Percentiles rank a stretch among this genome's conserved stretches.
Evolutionary conservation across 2,329 filamentous ascomycete genomes (phyloP).

Genomic region (Aspergillus versicolor): DNA sequence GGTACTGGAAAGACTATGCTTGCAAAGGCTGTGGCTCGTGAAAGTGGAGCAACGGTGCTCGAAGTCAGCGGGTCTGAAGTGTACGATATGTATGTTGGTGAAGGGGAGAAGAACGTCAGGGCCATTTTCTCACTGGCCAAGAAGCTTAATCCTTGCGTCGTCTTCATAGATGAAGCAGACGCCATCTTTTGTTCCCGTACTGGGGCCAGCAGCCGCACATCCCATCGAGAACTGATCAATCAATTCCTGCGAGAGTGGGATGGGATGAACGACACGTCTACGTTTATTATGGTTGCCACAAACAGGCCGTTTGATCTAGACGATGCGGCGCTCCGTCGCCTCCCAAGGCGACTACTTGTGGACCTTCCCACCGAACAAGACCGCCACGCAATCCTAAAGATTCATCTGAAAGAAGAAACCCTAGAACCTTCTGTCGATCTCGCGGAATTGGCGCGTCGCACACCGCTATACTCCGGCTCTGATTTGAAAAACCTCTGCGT

Average conservation of each 20-base stretch:
- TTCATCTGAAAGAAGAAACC: slow-evolving; percentile 50
- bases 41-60: slow-evolving; percentile 67
- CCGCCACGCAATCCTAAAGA: slow-evolving; percentile 48
- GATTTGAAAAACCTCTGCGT: slow-evolving; percentile 54
- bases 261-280: slow-evolving; percentile 76
- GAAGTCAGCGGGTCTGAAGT: slow-evolving; percentile 89
- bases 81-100: slow-evolving; percentile 94
- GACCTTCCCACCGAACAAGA: slow-evolving; percentile 49
- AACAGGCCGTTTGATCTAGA: slow-evolving; percentile 95
- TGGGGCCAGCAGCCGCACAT: slow-evolving; percentile 61
- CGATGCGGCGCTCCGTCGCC: slow-evolving; percentile 52
- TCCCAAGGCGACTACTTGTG: slow-evolving; percentile 50
- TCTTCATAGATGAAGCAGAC: slow-evolving; percentile 97
- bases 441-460: slow-evolving; percentile 44
- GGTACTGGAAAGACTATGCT: slow-evolving; percentile 64
- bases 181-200: slow-evolving; percentile 80
- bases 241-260: slow-evolving; percentile 98
- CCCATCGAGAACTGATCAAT: slow-evolving; percentile 87
- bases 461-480: slow-evolving; percentile 52
- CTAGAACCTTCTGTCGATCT: slow-evolving; percentile 44
- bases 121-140: slow-evolving; percentile 89
- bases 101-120: slow-evolving; percentile 92
- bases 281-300: slow-evolving; percentile 97
- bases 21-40: slow-evolving; percentile 64
- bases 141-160: slow-evolving; percentile 86